Percentiles rank a stretch among this genome's conserved stretches.
These are phyloP conservation scores for Lithocarpus polystachyus DNA, from an alignment of 306 rosid genomes.

Conservation along the genomic window DNA sequence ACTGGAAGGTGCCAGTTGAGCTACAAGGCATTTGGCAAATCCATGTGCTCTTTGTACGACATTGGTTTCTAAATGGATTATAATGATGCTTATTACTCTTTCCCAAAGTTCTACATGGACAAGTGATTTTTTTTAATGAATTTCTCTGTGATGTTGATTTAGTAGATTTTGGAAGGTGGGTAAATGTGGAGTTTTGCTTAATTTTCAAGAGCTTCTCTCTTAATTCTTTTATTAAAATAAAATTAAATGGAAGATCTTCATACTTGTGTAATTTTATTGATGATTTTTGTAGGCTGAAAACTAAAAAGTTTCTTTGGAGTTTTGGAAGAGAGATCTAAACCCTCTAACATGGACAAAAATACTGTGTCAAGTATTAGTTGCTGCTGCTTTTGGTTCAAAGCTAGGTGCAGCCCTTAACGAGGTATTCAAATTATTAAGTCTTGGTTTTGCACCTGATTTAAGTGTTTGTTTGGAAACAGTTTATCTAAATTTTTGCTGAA, in stretches of 20 bases:
- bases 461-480: too few species aligned
- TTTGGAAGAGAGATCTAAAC: too few species aligned
- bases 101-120: not conserved
- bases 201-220: too few species aligned
- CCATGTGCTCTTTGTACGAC: not conserved
- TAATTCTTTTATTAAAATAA: too few species aligned
- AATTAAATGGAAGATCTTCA: too few species aligned
- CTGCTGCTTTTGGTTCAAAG: conserved; percentile 91
- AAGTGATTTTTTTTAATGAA: not conserved
- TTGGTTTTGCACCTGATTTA: not conserved
- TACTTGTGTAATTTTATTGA: too few species aligned
- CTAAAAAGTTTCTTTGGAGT: too few species aligned
- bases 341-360: conserved; percentile 8
- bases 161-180: conserved; percentile 13
- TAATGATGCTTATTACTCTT: not conserved
- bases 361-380: conserved; percentile 81
- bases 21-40: not conserved
- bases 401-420: conserved; percentile 55
- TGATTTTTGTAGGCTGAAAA: too few species aligned
- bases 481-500: too few species aligned
- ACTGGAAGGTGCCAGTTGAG: not conserved
- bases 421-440: conserved; percentile 42
- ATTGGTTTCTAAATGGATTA: not conserved
- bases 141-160: not conserved
- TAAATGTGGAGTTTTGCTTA: conserved; percentile 46